These are phyloP conservation scores for Dunaliella primolecta DNA, from an alignment of 139 green algal species.

Conservation along the genomic window DNA sequence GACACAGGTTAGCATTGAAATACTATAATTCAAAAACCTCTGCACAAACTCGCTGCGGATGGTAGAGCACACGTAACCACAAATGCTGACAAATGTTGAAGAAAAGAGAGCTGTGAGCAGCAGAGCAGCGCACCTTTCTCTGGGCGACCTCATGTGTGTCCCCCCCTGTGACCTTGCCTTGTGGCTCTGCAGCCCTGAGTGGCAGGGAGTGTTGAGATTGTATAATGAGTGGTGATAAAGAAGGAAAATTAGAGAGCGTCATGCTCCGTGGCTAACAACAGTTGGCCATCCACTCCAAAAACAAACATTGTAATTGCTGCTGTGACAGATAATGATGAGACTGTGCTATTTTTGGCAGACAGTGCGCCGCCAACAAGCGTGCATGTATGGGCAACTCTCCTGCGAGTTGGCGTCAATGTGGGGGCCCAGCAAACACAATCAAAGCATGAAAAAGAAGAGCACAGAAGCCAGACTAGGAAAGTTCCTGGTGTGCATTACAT, in stretches of 20 bases:
- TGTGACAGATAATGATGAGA: too few species aligned
- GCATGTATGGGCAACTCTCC: too few species aligned
- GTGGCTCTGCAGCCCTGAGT: neutral
- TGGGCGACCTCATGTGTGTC: constrained; percentile 81
- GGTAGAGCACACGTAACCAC: neutral
- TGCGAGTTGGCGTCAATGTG: too few species aligned
- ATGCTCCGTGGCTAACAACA: neutral
- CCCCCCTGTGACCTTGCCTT: constrained; percentile 17
- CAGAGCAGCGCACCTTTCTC: constrained; percentile 37
- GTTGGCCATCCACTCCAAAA: too few species aligned
- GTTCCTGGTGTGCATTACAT: too few species aligned
- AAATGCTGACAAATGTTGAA: neutral
- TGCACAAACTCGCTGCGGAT: neutral
- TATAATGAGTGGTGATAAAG: too few species aligned
- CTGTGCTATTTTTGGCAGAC: too few species aligned
- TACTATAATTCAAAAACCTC: neutral
- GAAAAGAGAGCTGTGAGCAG: neutral
- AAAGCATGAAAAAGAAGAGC: too few species aligned
- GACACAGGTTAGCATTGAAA: neutral
- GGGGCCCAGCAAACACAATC: too few species aligned
- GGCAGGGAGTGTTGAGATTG: neutral
- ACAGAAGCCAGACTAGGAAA: too few species aligned
- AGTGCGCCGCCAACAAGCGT: too few species aligned
- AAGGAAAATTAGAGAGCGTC: too few species aligned
- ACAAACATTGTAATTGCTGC: neutral